Conservation (phyloP, 257 asterid genomes). For the Ehretia macrophylla region DNA sequence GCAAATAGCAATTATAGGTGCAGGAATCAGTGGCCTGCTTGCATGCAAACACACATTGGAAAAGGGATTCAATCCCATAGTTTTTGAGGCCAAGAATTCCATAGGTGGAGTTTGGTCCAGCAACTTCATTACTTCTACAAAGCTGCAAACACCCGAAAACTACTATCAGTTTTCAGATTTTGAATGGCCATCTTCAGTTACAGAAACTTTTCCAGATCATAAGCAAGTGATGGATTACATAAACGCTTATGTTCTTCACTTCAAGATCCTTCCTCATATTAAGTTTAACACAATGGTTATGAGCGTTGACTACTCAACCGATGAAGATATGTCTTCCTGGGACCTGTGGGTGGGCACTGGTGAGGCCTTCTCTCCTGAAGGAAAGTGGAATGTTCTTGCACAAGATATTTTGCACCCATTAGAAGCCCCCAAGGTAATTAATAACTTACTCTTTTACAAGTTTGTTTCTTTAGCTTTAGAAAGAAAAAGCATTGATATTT, state of each 20-base stretch:
- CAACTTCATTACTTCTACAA: slow-evolving; percentile 42
- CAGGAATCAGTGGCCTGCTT: slow-evolving; percentile 64
- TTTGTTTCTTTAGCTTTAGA: too few species aligned
- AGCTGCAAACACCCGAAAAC: slow-evolving; percentile 53
- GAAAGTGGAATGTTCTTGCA: slow-evolving; percentile 49
- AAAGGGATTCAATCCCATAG: slow-evolving; percentile 42
- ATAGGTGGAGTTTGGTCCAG: slow-evolving; percentile 58
- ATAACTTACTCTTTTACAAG: neutral
- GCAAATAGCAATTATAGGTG: slow-evolving; percentile 49
- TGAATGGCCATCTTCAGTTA: slow-evolving; percentile 43
- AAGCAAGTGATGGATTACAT: slow-evolving; percentile 47
- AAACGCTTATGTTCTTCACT: slow-evolving; percentile 43
- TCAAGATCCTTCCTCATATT: slow-evolving; percentile 24
- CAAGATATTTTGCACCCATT: slow-evolving; percentile 27
- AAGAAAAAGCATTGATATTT: too few species aligned
- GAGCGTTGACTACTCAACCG: slow-evolving; percentile 21
- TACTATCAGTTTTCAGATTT: slow-evolving; percentile 59
- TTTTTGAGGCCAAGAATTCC: slow-evolving; percentile 37
- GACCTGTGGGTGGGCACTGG: slow-evolving; percentile 40
- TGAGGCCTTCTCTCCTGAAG: slow-evolving; percentile 36
- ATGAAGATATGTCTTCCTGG: slow-evolving; percentile 19
- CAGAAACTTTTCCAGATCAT: slow-evolving; percentile 38
- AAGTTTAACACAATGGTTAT: slow-evolving; percentile 34
- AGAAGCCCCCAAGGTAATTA: slow-evolving; percentile 24
- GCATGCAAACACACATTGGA: slow-evolving; percentile 52